These are phyloP conservation scores for Talaromyces rugulosus DNA, from an alignment of 2,329 filamentous ascomycete species.

Conservation along the genomic window DNA sequence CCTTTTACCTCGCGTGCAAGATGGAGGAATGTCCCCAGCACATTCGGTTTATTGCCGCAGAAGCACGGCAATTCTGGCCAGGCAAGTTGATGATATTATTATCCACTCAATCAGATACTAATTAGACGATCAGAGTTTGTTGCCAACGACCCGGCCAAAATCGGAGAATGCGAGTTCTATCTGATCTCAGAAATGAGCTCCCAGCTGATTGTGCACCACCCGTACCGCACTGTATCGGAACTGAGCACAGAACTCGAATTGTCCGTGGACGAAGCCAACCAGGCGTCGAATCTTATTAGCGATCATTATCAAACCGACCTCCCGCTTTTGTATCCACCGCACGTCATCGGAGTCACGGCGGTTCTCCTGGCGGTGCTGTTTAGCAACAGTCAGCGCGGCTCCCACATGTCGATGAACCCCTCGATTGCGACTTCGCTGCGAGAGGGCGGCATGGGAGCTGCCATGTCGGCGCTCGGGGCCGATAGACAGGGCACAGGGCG, in stretches of 20 bases:
- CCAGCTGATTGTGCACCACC: constrained; percentile 85
- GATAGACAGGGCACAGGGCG: constrained; percentile 16
- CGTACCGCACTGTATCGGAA: constrained; percentile 74
- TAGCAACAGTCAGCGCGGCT: constrained; percentile 50
- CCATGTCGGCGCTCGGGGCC: constrained; percentile 31
- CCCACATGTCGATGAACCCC: constrained; percentile 27
- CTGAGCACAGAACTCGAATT: constrained; percentile 67
- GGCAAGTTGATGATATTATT: constrained; percentile 39
- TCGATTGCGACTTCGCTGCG: constrained; percentile 31
- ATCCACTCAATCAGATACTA: neutral
- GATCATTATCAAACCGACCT: constrained; percentile 90
- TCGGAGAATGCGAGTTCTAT: constrained; percentile 91
- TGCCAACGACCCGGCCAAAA: constrained; percentile 70
- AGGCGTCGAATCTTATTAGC: constrained; percentile 82
- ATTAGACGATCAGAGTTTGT: constrained; percentile 55
- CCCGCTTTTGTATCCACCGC: constrained; percentile 80
- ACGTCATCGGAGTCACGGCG: constrained; percentile 80
- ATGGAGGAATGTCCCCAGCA: constrained; percentile 98
- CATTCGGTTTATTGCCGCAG: constrained; percentile 82
- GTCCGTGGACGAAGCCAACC: constrained; percentile 69
- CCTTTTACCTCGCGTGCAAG: constrained; percentile 92
- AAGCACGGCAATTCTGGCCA: constrained; percentile 81
- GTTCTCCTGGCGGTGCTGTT: constrained; percentile 81
- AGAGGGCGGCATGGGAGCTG: constrained; percentile 31
- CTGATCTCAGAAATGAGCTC: constrained; percentile 88